Evolutionary conservation across 306 rosid species (phyloP).

Genomic region (Quercus dentata): DNA sequence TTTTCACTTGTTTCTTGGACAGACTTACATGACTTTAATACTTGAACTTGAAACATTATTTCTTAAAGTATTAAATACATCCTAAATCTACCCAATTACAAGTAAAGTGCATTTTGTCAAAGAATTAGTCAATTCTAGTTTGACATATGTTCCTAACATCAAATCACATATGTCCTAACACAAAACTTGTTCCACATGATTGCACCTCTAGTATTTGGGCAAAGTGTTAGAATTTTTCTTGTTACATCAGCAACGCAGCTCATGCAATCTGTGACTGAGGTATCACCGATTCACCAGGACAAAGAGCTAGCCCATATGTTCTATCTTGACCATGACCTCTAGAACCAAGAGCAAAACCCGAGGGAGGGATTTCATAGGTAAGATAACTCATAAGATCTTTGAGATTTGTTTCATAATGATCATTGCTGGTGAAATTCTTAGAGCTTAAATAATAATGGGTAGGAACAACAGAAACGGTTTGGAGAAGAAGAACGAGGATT

Average conservation of each 20-base stretch:
- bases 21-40: too few species aligned
- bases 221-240: neutral
- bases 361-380: neutral
- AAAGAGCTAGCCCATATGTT: neutral
- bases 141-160: too few species aligned
- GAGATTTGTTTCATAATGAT: neutral
- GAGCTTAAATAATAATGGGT: neutral
- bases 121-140: too few species aligned
- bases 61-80: too few species aligned
- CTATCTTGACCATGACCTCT: neutral
- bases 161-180: too few species aligned
- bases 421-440: neutral
- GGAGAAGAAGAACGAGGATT: neutral
- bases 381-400: neutral
- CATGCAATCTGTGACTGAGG: neutral
- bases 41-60: too few species aligned
- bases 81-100: too few species aligned
- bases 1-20: too few species aligned
- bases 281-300: neutral
- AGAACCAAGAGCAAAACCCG: neutral
- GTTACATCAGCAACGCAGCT: neutral
- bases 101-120: too few species aligned
- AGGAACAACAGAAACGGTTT: neutral
- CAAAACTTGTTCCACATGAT: neutral
- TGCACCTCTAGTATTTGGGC: neutral